phyloP scores from a whole-genome alignment of 2,329 filamentous ascomycete species.

The Paecilomyces niveus region DNA sequence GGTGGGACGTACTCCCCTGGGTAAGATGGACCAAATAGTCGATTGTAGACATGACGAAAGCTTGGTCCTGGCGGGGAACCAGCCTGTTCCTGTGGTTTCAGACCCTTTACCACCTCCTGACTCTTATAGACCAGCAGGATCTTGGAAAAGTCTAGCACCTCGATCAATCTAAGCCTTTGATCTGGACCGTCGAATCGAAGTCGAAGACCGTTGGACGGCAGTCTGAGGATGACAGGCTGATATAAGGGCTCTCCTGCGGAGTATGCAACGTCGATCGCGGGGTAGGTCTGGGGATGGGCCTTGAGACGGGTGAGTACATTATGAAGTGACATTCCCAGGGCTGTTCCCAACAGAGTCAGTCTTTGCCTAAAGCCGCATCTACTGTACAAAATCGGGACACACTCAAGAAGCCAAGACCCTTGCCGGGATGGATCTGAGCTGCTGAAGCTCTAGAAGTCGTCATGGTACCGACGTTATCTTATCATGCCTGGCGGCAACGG shows the following conservation, averaged over 20 bases:
- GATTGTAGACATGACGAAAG: conserved; percentile 86
- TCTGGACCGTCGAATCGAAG: conserved; percentile 91
- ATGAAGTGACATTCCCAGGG: conserved; percentile 84
- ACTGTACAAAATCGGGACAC: conserved; percentile 17
- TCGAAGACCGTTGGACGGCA: conserved; percentile 81
- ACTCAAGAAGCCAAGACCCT: conserved; percentile 58
- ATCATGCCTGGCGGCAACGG: conserved; percentile 2
- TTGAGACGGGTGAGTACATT: conserved; percentile 83
- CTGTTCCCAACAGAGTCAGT: conserved; percentile 38
- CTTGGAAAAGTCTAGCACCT: conserved; percentile 84
- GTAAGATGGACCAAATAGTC: conserved; percentile 88
- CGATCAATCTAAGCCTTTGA: conserved; percentile 82
- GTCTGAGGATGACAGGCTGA: conserved; percentile 65
- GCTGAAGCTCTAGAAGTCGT: conserved; percentile 24
- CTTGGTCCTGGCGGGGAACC: conserved; percentile 54
- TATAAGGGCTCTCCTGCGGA: conserved; percentile 67
- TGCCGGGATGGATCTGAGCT: conserved; percentile 60
- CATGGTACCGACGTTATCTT: conserved; percentile 20
- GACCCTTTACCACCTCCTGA: conserved; percentile 64
- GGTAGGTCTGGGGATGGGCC: conserved; percentile 74
- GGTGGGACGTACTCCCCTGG: conserved; percentile 83
- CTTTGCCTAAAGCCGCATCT: neutral
- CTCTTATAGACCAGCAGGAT: conserved; percentile 75
- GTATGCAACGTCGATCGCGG: conserved; percentile 75
- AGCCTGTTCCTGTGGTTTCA: conserved; percentile 26